Evolutionary conservation across 352 stramenopile genomes (phyloP).

Genomic region (Globisporangium viniferum): DNA sequence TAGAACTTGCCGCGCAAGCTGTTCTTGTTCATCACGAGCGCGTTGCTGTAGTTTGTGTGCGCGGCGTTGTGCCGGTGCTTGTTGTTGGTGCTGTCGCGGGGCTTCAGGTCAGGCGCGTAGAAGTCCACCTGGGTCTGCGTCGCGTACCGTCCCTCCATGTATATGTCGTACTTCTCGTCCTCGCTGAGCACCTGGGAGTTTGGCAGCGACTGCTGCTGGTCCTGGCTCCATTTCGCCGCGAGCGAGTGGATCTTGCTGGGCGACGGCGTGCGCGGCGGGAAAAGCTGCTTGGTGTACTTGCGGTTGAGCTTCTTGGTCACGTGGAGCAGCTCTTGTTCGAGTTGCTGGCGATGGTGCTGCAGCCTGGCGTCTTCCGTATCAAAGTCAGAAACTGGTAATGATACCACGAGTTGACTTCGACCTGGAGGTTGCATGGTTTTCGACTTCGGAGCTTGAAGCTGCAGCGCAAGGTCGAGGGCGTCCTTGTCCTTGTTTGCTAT

Average conservation of each 20-base stretch:
- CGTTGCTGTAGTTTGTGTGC: slow-evolving; percentile 74
- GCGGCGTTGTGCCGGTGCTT: slow-evolving; percentile 42
- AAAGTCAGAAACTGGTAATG: not conserved
- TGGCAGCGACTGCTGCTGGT: slow-evolving; percentile 4
- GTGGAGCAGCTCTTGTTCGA: slow-evolving; percentile 53
- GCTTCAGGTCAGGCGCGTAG: slow-evolving; percentile 44
- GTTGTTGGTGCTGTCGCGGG: slow-evolving; percentile 41
- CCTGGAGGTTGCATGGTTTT: not conserved
- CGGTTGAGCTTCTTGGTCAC: slow-evolving; percentile 67
- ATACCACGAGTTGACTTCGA: too few relatives aligned
- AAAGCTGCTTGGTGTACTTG: slow-evolving; percentile 66
- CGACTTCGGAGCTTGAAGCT: not conserved
- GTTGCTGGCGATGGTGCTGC: slow-evolving; percentile 26
- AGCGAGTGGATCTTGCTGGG: slow-evolving; percentile 34
- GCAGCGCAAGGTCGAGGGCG: slow-evolving; percentile 15
- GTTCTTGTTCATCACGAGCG: slow-evolving; percentile 43
- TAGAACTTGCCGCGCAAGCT: slow-evolving; percentile 64
- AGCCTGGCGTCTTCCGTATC: slow-evolving; percentile 17
- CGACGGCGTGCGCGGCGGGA: slow-evolving; percentile 20
- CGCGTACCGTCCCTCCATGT: slow-evolving; percentile 51
- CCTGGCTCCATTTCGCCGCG: slow-evolving; percentile 45
- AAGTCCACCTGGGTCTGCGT: slow-evolving; percentile 65
- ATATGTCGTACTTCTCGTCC: slow-evolving; percentile 43
- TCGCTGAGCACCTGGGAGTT: slow-evolving; percentile 23
- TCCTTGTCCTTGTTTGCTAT: slow-evolving; percentile 17